Percentiles rank a stretch among this genome's conserved stretches.
Evolutionary conservation across 176 grass and related monocot species (phyloP).

Genomic region (Cenchrus fungigraminus): DNA sequence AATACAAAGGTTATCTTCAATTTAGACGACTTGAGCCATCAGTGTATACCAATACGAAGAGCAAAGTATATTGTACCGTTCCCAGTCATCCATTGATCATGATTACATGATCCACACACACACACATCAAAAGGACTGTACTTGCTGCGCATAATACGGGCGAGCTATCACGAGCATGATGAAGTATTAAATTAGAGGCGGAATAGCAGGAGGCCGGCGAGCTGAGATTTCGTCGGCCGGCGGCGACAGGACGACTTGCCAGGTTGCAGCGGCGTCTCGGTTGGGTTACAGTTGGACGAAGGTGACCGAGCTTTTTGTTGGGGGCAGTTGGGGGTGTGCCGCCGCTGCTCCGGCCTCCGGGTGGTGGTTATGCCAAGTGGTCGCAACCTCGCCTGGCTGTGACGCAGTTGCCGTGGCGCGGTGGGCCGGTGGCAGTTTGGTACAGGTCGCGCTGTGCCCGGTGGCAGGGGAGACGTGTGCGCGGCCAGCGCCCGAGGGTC

Average conservation of each 20-base stretch:
- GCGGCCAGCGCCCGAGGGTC: neutral
- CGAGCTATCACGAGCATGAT: neutral
- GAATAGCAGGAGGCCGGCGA: neutral
- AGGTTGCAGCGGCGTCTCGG: neutral
- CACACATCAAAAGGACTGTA: conserved; percentile 9
- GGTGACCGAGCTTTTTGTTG: neutral
- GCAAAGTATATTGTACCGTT: neutral
- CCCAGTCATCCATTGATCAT: neutral
- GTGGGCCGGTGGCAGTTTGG: conserved; percentile 41
- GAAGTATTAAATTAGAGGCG: neutral
- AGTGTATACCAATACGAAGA: neutral
- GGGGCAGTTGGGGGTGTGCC: conserved; percentile 25
- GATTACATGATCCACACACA: neutral
- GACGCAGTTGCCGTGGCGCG: conserved; percentile 20
- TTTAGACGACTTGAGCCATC: neutral
- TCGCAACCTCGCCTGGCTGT: neutral
- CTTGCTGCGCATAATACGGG: conserved; percentile 18
- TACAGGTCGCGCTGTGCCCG: conserved; percentile 19
- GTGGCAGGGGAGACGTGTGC: conserved; percentile 14
- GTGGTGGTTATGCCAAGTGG: conserved; percentile 42
- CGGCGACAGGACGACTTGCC: neutral
- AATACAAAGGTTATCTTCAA: conserved; percentile 15
- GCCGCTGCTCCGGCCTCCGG: neutral
- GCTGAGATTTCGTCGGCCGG: conserved; percentile 36
- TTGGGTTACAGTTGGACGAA: conserved; percentile 36